Evolutionary conservation across 192 early-diverging fungal species (phyloP).

Genomic region (Rhizoclosmatium sp.): DNA sequence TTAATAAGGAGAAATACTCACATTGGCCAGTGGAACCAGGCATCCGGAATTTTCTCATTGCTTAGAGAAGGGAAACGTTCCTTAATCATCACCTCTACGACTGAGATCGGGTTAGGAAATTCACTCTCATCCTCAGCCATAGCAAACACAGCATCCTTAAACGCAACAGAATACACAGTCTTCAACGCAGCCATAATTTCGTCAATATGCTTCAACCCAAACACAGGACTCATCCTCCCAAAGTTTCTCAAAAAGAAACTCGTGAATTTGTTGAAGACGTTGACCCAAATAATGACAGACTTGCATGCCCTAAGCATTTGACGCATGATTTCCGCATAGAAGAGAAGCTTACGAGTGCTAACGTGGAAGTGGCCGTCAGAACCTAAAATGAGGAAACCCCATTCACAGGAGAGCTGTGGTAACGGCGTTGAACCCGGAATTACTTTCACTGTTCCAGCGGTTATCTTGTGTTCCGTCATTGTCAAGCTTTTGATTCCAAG

Average conservation of each 20-base stretch:
- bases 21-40: not conserved
- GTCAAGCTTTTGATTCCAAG: not conserved
- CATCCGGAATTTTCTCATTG: not conserved
- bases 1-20: not conserved
- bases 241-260: not conserved
- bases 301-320: not conserved
- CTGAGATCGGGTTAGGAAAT: not conserved
- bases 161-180: not conserved
- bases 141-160: not conserved
- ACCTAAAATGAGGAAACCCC: not conserved
- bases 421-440: not conserved
- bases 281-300: not conserved
- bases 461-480: not conserved
- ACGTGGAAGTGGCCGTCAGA: not conserved
- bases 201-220: not conserved
- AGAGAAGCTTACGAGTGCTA: not conserved
- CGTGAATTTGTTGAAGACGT: not conserved
- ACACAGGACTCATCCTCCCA: not conserved
- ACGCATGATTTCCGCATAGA: not conserved
- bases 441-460: not conserved
- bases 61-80: not conserved
- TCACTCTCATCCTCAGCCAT: not conserved
- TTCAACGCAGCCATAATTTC: not conserved
- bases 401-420: not conserved
- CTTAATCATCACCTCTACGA: not conserved